Percentiles rank a stretch among this genome's conserved stretches.
Conservation (phyloP, 805 yeast genomes). For the Nakazawaea anatomiae region DNA sequence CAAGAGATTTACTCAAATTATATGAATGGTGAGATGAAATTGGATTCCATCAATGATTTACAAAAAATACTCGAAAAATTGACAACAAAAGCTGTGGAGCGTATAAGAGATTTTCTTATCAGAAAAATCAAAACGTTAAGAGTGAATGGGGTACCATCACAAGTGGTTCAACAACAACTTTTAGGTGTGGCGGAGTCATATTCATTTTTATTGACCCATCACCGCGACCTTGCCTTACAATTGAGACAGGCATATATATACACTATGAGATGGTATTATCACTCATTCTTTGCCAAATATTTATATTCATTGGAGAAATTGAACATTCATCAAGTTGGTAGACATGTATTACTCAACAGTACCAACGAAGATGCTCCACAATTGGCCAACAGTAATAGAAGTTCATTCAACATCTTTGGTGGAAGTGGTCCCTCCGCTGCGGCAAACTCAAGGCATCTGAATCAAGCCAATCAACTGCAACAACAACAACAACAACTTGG, state of each 20-base stretch:
- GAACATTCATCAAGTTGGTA: constrained; percentile 49
- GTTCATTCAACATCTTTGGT: constrained; percentile 9
- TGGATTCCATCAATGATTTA: constrained; percentile 18
- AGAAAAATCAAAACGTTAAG: constrained; percentile 63
- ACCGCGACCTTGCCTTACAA: constrained; percentile 62
- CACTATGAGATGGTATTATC: constrained; percentile 94
- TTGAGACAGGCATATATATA: constrained; percentile 73
- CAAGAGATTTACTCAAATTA: constrained; percentile 44
- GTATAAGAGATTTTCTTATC: constrained; percentile 67
- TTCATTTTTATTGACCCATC: constrained; percentile 47
- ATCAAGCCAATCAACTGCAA: background rate
- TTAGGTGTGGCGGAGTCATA: constrained; percentile 57
- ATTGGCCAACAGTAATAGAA: background rate
- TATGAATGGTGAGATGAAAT: constrained; percentile 13
- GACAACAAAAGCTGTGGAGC: constrained; percentile 60
- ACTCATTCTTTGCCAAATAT: constrained; percentile 71
- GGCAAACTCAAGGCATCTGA: constrained; percentile 1
- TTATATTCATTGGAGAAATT: constrained; percentile 64
- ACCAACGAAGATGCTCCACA: constrained; percentile 14
- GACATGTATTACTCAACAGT: constrained; percentile 49
- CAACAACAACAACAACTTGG: background rate
- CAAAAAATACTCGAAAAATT: constrained; percentile 40
- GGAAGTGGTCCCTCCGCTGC: constrained; percentile 1
- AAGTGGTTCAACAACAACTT: constrained; percentile 62
- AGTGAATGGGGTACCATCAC: constrained; percentile 61